These are phyloP conservation scores for Alternaria triticina DNA, from an alignment of 2,329 filamentous ascomycete species.

Conservation along the genomic window DNA sequence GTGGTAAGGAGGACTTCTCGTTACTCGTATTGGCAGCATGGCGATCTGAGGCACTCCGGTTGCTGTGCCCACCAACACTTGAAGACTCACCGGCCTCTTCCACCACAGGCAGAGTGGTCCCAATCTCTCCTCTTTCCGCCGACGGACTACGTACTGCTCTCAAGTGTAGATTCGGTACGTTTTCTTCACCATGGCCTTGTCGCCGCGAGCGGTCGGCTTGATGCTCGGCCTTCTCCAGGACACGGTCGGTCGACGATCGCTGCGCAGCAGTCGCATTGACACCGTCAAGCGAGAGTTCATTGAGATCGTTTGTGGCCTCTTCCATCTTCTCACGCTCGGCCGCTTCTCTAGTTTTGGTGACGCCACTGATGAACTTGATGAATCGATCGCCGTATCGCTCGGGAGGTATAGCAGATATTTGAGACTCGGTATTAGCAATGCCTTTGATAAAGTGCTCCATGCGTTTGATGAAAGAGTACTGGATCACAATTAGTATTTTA, in stretches of 20 bases:
- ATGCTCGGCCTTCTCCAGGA: constrained; percentile 67
- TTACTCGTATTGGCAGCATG: constrained; percentile 5
- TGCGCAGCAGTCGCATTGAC: constrained; percentile 42
- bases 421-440: constrained; percentile 77
- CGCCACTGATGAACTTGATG: constrained; percentile 85
- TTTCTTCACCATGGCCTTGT: constrained; percentile 56
- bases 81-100: constrained; percentile 84
- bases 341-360: constrained; percentile 90
- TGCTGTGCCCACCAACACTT: constrained; percentile 68
- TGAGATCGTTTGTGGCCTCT: constrained; percentile 36
- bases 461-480: constrained; percentile 95
- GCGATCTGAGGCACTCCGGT: constrained; percentile 42
- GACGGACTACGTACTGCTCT: constrained; percentile 63
- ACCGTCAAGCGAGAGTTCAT: constrained; percentile 49
- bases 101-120: constrained; percentile 77
- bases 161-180: constrained; percentile 69
- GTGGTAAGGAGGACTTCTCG: constrained; percentile 23
- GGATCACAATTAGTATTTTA: constrained; percentile 31
- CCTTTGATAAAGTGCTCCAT: constrained; percentile 98
- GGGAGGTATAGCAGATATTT: constrained; percentile 92
- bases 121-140: constrained; percentile 62
- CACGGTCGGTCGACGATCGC: constrained; percentile 55
- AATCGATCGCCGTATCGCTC: constrained; percentile 93
- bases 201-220: constrained; percentile 65
- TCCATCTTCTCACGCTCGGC: constrained; percentile 64